These are phyloP conservation scores for Neurospora crassa DNA, from an alignment of 2,329 filamentous ascomycete species.

Conservation along the genomic window DNA sequence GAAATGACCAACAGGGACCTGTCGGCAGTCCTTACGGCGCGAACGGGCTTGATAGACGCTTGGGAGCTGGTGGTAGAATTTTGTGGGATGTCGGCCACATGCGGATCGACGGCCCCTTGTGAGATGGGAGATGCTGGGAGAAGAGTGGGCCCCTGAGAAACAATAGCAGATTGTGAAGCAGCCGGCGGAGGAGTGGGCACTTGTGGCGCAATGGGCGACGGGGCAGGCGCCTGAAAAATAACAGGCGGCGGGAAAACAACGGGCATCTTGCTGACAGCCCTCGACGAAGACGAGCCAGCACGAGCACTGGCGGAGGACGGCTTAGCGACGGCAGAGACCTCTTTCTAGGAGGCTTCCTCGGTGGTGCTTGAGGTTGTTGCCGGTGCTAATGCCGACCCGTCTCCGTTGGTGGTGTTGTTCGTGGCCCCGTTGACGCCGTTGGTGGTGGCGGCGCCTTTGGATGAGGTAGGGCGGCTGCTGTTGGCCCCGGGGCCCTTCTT, in stretches of 20 bases:
- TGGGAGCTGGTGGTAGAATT: not conserved
- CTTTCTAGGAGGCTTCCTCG: constrained; percentile 5
- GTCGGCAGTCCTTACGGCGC: not conserved
- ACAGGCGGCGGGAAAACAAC: not conserved
- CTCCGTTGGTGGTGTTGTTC: not conserved
- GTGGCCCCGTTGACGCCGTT: not conserved
- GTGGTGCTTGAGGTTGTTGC: not conserved
- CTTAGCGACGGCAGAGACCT: not conserved
- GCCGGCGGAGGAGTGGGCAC: not conserved
- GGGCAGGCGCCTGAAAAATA: not conserved
- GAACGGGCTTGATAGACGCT: not conserved
- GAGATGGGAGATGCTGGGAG: not conserved
- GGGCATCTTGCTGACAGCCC: not conserved
- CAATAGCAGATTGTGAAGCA: not conserved
- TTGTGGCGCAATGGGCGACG: not conserved
- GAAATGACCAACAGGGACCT: not conserved
- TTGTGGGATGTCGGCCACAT: not conserved
- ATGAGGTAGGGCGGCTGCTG: constrained; percentile 3
- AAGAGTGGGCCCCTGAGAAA: not conserved
- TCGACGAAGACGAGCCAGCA: not conserved
- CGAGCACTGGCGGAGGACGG: not conserved
- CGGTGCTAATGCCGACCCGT: not conserved
- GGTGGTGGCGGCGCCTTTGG: constrained; percentile 2
- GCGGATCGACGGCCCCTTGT: not conserved
- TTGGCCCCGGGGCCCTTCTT: constrained; percentile 22